Base-by-base conservation (phyloP, 2,329 filamentous ascomycete species). In the Pseudocercospora fijiensis region DNA sequence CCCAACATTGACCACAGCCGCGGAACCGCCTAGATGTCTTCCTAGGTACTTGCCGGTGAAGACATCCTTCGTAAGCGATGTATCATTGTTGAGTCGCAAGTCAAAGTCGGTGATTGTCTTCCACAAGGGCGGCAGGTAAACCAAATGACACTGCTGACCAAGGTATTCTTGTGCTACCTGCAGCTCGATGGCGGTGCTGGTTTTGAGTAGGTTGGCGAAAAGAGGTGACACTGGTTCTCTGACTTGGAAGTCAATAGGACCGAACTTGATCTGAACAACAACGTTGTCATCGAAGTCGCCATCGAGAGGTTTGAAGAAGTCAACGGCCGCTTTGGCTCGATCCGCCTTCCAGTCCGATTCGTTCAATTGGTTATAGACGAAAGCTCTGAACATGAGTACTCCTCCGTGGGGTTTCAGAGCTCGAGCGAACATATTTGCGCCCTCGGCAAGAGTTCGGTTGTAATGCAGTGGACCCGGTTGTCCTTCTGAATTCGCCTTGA, bases 171-270 rank as follows among this genome's bases (percentile, higher is more conserved):
- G 88, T 0, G 84, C 82, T 18, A 91, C 81, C 71, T 90, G 82
- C 1, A 90, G 78, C 73, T 91, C 88, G 41, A 90, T 85, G 0
- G 86, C 85, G 3, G 74, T 77, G 52, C 74, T 81, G 0, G 81
- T 84, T 3, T 82, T 73, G 45, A 69, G 73, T 6, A 85, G 69
- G 52, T 83, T 79, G 5, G 80, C 82, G 66, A 91, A 90, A 0
- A 91, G 76, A 0, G 89, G 88, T 3, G 85, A 89, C 1, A 82
- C 76, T 1, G 88, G 85, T 73, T 90, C 88, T 37, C 88, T 84
- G 10, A 90, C 86, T 70, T 90, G 88, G 74, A 91, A 90, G 71
- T 91, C 88, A 64, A 90, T 90, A 0, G 88, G 88, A 9, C 89
- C 88, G 66, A 88, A 90, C 75, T 91, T 91, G 75, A 91, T 87